Percentiles rank a stretch among this genome's conserved stretches.
Conservation (phyloP, 495 filamentous ascomycete species). For the Immersiella caudata region DNA sequence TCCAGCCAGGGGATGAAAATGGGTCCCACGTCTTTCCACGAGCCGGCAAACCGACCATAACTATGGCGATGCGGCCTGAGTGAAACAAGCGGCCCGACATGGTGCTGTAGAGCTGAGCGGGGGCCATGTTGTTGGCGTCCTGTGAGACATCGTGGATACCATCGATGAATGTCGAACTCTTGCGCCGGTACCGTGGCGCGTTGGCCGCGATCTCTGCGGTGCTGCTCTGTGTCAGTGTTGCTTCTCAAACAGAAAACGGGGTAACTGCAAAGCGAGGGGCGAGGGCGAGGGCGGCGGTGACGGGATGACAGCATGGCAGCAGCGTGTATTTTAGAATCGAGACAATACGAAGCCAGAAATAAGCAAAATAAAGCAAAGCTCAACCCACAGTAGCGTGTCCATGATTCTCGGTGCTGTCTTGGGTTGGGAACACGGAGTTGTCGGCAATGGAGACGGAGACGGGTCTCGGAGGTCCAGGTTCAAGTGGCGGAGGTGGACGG, state of each 20-base stretch:
- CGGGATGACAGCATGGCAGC: not conserved
- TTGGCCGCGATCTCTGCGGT: slow-evolving; percentile 87
- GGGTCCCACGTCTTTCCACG: slow-evolving; percentile 87
- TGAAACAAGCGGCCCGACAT: slow-evolving; percentile 97
- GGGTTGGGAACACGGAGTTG: not conserved
- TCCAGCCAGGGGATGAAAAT: not conserved
- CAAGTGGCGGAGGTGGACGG: not conserved
- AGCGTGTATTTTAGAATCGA: not conserved
- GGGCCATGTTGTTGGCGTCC: slow-evolving; percentile 77
- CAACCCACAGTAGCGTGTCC: slow-evolving; percentile 80
- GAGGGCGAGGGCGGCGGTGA: not conserved
- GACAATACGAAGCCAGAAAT: not conserved
- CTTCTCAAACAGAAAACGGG: not conserved
- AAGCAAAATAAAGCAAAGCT: not conserved
- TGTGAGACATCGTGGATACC: slow-evolving; percentile 92
- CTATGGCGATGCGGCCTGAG: slow-evolving; percentile 94
- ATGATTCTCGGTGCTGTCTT: slow-evolving; percentile 46
- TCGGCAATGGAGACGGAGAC: not conserved
- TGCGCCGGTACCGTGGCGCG: slow-evolving; percentile 78
- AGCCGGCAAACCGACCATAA: slow-evolving; percentile 93
- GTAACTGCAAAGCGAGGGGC: not conserved
- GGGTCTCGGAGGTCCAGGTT: slow-evolving; percentile 8
- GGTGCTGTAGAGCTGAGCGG: slow-evolving; percentile 96
- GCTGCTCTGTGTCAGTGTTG: slow-evolving; percentile 43
- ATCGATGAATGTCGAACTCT: slow-evolving; percentile 94